phyloP scores from a whole-genome alignment of 257 asterid genomes.

The Solanum stenotomum region DNA sequence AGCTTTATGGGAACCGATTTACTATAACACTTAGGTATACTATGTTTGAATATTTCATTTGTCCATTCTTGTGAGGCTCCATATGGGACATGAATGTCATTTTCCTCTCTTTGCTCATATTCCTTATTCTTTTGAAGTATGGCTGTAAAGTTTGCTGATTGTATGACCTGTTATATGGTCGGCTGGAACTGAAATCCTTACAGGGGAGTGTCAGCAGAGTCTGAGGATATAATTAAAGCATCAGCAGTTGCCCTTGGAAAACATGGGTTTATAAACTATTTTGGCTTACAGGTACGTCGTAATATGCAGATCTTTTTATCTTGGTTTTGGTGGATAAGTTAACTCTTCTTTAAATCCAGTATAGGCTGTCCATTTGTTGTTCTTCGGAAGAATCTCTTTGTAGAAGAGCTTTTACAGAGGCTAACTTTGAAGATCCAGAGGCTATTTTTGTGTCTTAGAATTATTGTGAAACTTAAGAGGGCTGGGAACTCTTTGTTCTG shows the following conservation, averaged over 20 bases:
- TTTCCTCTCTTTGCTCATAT: background rate
- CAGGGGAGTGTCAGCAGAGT: conserved; percentile 75
- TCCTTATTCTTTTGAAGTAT: background rate
- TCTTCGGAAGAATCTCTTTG: background rate
- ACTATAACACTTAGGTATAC: conserved; percentile 74
- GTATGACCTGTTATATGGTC: background rate
- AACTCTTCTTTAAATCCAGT: background rate
- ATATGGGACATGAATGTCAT: background rate
- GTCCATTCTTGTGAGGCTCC: background rate
- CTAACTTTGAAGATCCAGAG: background rate
- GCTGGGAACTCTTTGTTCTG: background rate
- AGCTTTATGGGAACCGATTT: conserved; percentile 86
- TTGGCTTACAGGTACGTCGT: conserved; percentile 75
- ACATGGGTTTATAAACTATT: conserved; percentile 84
- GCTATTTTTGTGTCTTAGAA: background rate
- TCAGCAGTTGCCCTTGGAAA: conserved; percentile 66
- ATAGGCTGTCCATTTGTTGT: background rate
- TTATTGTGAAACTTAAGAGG: background rate
- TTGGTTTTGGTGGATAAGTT: background rate
- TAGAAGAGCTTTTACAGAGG: background rate
- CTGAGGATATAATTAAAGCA: conserved; percentile 59
- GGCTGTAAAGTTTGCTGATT: background rate
- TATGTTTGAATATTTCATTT: background rate
- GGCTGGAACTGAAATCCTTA: conserved; percentile 1
- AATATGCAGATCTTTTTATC: background rate